A percentile compares a stretch with the other conserved stretches of the same genome.
These are phyloP conservation scores for Malania oleifera DNA, from an alignment of 164 flowering plant genomes.

Conservation along the genomic window DNA sequence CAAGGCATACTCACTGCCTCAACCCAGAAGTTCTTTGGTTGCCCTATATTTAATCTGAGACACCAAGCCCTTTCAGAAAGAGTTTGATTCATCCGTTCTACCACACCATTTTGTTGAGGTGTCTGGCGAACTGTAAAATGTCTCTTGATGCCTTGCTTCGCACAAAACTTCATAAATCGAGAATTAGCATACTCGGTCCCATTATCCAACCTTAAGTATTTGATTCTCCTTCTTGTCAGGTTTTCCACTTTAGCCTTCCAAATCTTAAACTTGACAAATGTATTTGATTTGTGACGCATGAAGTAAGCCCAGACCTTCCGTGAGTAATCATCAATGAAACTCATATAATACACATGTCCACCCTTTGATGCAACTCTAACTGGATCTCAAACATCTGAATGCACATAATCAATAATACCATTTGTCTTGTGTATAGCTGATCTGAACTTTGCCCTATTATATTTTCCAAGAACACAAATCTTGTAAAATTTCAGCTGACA, in stretches of 20 bases:
- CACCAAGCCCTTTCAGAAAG: no score
- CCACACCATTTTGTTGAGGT: no score
- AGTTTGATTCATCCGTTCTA: no score
- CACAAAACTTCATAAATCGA: conserved; percentile 7
- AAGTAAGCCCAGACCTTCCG: conserved; percentile 4
- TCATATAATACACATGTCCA: conserved; percentile 5
- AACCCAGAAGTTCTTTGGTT: no score
- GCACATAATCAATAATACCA: no score
- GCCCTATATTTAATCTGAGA: no score
- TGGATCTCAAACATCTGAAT: conserved; percentile 19
- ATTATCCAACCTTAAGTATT: conserved; percentile 11
- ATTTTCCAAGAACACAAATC: no score
- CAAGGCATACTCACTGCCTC: no score
- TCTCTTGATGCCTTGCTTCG: conserved; percentile 9
- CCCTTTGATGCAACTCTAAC: background rate
- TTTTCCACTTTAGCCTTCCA: conserved; percentile 11
- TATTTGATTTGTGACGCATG: conserved; percentile 1
- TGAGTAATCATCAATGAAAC: conserved; percentile 13
- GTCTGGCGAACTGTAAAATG: conserved; percentile 8
- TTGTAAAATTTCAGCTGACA: no score
- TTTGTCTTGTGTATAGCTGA: no score
- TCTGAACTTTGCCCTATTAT: no score
- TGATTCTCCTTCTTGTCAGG: conserved; percentile 7
- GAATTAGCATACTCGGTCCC: conserved; percentile 5
- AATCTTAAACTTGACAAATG: background rate